phyloP scores from a whole-genome alignment of 2,329 filamentous ascomycete genomes.

The Fusarium udum region DNA sequence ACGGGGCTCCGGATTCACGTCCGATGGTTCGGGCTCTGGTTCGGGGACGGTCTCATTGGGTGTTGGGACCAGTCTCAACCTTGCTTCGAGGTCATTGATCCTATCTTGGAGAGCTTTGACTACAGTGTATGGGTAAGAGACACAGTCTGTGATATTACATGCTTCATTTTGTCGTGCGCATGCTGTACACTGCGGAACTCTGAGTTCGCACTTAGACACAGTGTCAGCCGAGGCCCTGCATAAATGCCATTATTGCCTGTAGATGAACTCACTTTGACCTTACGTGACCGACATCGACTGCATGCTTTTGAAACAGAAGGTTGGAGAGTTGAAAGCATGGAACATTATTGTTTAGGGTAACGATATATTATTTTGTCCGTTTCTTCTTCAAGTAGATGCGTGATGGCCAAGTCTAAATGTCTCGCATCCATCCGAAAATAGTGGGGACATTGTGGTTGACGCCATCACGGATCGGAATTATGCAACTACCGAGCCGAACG shows the following conservation, averaged over 20 bases:
- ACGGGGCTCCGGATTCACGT: background rate
- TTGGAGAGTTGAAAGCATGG: background rate
- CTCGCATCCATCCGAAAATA: background rate
- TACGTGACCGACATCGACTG: background rate
- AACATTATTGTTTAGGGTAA: background rate
- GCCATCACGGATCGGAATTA: constrained; percentile 2
- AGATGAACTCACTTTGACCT: background rate
- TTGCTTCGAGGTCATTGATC: background rate
- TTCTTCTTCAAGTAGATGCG: fast-evolving
- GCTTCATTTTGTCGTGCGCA: background rate
- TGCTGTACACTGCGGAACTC: background rate
- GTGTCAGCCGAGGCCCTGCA: background rate
- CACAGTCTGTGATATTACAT: background rate
- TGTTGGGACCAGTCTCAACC: background rate
- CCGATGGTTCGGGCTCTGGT: background rate
- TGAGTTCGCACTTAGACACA: background rate
- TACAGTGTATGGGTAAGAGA: background rate
- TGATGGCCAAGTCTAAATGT: background rate
- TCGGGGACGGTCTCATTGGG: background rate
- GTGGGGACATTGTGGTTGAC: background rate
- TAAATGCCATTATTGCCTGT: fast-evolving
- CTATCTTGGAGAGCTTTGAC: background rate
- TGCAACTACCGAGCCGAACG: background rate
- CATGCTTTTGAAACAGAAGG: background rate
- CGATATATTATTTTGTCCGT: fast-evolving